Evolutionary conservation across 73 alveolate genomes (phyloP).

Genomic region (Effrenium voratum): DNA sequence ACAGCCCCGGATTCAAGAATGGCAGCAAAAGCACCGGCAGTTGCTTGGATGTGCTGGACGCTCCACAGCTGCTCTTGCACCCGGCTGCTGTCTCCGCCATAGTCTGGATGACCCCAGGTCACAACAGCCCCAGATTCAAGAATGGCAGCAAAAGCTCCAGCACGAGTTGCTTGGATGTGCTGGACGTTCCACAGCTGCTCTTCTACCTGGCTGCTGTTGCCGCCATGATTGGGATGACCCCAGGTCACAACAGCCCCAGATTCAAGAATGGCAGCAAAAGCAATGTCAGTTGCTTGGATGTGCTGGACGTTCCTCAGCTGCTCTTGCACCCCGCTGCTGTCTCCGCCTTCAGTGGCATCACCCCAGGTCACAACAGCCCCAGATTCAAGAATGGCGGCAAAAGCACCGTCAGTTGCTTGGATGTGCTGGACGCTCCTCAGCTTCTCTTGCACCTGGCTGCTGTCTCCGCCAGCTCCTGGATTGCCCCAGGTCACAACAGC

Average conservation of each 20-base stretch:
- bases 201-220: neutral
- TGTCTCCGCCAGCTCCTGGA: neutral
- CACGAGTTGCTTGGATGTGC: neutral
- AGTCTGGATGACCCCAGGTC: neutral
- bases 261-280: neutral
- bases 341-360: neutral
- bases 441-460: neutral
- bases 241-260: neutral
- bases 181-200: neutral
- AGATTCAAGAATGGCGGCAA: neutral
- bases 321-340: neutral
- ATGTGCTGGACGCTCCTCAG: neutral
- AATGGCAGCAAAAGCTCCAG: neutral
- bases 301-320: neutral
- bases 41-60: neutral
- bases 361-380: neutral
- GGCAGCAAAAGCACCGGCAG: neutral
- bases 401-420: neutral
- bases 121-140: neutral
- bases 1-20: neutral
- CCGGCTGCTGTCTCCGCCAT: neutral
- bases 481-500: neutral
- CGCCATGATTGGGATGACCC: neutral
- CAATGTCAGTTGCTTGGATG: neutral
- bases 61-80: neutral